These are phyloP conservation scores for Cyanodermella asteris DNA, from an alignment of 2,329 filamentous ascomycete species.

Conservation along the genomic window DNA sequence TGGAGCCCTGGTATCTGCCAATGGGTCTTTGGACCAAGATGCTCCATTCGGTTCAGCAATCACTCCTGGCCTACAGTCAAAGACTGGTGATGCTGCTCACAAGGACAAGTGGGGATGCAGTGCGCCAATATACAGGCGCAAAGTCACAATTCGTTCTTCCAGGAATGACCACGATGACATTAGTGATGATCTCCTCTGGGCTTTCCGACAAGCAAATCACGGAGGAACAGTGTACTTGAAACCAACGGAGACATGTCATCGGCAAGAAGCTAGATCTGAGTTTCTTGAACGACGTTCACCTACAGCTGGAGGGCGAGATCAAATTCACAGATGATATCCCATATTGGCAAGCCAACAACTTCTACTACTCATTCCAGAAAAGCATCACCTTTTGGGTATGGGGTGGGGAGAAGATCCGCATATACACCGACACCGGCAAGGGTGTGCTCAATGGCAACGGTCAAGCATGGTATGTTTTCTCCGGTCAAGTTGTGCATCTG, in stretches of 20 bases:
- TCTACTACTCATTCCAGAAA: slow-evolving; percentile 28
- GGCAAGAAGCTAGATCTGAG: slow-evolving; percentile 37
- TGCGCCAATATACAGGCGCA: too few relatives aligned
- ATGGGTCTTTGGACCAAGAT: too few relatives aligned
- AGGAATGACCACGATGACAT: slow-evolving; percentile 33
- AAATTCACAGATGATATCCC: slow-evolving; percentile 26
- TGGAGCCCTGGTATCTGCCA: too few relatives aligned
- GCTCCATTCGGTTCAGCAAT: too few relatives aligned
- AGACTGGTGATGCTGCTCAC: too few relatives aligned
- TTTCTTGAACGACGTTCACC: slow-evolving; percentile 34
- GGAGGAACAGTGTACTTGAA: slow-evolving; percentile 35
- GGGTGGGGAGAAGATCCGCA: slow-evolving; percentile 38
- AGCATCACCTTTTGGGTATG: slow-evolving; percentile 42
- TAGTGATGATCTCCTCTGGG: slow-evolving; percentile 31
- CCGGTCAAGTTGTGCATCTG: slow-evolving; percentile 36
- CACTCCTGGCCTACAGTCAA: too few relatives aligned
- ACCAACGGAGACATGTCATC: slow-evolving; percentile 32
- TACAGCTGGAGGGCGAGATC: slow-evolving; percentile 36
- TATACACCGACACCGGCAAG: slow-evolving; percentile 35
- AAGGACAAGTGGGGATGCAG: too few relatives aligned
- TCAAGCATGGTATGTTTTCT: too few relatives aligned
- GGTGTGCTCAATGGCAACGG: slow-evolving; percentile 36
- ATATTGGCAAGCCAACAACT: slow-evolving; percentile 29
- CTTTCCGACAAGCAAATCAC: slow-evolving; percentile 33
- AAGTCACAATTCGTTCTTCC: slow-evolving; percentile 32